phyloP scores from a whole-genome alignment of 331 rosid genomes.

The Pyrus hybrid region DNA sequence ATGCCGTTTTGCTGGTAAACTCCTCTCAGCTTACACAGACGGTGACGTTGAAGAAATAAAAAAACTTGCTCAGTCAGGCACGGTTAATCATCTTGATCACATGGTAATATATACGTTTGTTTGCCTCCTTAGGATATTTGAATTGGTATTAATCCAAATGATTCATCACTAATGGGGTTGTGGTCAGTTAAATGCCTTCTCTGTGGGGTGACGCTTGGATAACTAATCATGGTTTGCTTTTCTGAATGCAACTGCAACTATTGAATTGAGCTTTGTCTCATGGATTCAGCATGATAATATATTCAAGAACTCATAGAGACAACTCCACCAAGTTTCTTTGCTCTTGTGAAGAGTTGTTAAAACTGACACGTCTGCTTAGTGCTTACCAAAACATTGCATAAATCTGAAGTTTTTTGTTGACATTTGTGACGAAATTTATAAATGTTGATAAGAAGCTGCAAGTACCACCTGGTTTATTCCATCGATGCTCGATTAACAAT shows the following conservation, averaged over 20 bases:
- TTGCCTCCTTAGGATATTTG: background rate
- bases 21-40: constrained; percentile 66
- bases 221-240: too few species aligned
- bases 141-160: background rate
- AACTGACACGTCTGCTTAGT: too few species aligned
- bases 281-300: background rate
- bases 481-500: background rate
- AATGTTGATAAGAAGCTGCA: too few species aligned
- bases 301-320: background rate
- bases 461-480: too few species aligned
- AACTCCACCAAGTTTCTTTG: background rate
- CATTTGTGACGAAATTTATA: too few species aligned
- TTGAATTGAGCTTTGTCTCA: background rate
- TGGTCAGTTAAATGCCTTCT: too few species aligned
- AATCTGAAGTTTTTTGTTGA: too few species aligned
- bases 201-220: too few species aligned
- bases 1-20: constrained; percentile 62
- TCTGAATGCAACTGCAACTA: background rate
- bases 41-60: constrained; percentile 86
- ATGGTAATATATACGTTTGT: constrained; percentile 34
- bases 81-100: constrained; percentile 73
- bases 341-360: too few species aligned
- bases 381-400: too few species aligned
- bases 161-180: background rate
- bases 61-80: constrained; percentile 56